These are phyloP conservation scores for Astrothelium subdiscretum DNA, from an alignment of 495 filamentous ascomycete genomes.

Conservation along the genomic window DNA sequence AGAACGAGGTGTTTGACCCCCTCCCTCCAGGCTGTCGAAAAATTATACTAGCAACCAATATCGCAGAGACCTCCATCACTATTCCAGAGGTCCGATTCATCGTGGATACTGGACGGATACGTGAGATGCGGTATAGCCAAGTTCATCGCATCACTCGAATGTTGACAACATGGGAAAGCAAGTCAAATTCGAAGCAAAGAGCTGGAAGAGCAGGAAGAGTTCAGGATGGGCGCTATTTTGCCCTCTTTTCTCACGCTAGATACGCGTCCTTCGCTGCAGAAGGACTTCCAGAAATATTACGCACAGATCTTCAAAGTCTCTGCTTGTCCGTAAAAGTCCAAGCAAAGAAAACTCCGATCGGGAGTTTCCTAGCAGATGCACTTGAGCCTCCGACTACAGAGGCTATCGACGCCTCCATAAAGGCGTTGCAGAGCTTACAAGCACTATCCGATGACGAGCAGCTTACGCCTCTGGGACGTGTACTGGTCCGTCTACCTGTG, in stretches of 20 bases:
- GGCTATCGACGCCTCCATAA: conserved; percentile 35
- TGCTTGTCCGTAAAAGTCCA: conserved; percentile 40
- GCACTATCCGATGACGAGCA: conserved; percentile 40
- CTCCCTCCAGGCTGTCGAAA: conserved; percentile 40
- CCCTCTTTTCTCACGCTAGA: conserved; percentile 39
- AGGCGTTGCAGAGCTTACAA: conserved; percentile 33
- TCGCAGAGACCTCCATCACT: conserved; percentile 51
- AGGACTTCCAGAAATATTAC: conserved; percentile 38
- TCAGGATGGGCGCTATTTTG: conserved; percentile 47
- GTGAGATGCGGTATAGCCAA: conserved; percentile 41
- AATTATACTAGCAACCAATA: conserved; percentile 48
- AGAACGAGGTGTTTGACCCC: conserved; percentile 36
- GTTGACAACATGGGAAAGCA: conserved; percentile 41
- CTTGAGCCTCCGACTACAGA: conserved; percentile 40
- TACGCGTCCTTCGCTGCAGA: conserved; percentile 36
- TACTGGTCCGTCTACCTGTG: conserved; percentile 38
- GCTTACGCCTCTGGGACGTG: conserved; percentile 40
- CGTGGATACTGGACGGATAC: conserved; percentile 43
- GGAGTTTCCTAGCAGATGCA: conserved; percentile 37
- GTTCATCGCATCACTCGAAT: conserved; percentile 34
- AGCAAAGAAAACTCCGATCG: conserved; percentile 32
- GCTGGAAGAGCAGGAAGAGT: conserved; percentile 50
- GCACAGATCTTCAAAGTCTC: conserved; percentile 39
- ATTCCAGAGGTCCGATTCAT: conserved; percentile 49
- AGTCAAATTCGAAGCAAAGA: conserved; percentile 43